Evolutionary conservation across 2,329 filamentous ascomycete genomes (phyloP), one percentile per base, ranked within the genome.

Genomic region (Cryphonectria japonica): DNA sequence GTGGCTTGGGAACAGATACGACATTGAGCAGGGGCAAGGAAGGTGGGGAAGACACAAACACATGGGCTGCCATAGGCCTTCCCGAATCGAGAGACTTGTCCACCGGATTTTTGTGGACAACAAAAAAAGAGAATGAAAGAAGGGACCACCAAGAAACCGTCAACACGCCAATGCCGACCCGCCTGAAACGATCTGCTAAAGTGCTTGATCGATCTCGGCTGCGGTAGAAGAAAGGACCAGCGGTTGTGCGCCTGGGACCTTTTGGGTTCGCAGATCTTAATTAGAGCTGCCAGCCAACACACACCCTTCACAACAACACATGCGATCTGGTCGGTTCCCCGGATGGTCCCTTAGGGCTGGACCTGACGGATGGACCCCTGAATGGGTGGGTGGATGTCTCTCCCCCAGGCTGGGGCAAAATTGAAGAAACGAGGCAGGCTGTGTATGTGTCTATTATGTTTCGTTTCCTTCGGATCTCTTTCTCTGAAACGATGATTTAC

Each of bases 331-430:
- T 39, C 59, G 59, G 32, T 61, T 39, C 59, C 59, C 59, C 59
- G 59, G 59, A 61, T 61, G 32, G 59, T 22, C 59, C 32, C 59
- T 60, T 61, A 61, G 59, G 59, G 59, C 59, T 61, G 59, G 59
- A 39, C 59, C 34, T 37, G 59, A 39, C 34, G 34, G 59, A 61
- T 32, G 34, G 34, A 61, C 59, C 59, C 59, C 59, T 61, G 59
- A 39, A 61, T 61, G 32, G 59, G 59, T 37, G 32, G 59, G 19
- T n/a, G 16, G 59, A 34, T 61, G 59, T 34, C 54, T 32, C 54
- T 29, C 54, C 54, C 59, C 32, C 32, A 34, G 19, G 34, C 14
- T 16, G 19, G 59, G 59, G 59, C 32, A 34, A 26, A 34, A 34
- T 19, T 34, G 39, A 26, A 50, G 46, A n/a, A 22, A 50, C 19